Percentiles rank a stretch among this genome's conserved stretches.
These are phyloP conservation scores for Plantago rigida DNA, from an alignment of 305 asterid genomes.

Conservation along the genomic window DNA sequence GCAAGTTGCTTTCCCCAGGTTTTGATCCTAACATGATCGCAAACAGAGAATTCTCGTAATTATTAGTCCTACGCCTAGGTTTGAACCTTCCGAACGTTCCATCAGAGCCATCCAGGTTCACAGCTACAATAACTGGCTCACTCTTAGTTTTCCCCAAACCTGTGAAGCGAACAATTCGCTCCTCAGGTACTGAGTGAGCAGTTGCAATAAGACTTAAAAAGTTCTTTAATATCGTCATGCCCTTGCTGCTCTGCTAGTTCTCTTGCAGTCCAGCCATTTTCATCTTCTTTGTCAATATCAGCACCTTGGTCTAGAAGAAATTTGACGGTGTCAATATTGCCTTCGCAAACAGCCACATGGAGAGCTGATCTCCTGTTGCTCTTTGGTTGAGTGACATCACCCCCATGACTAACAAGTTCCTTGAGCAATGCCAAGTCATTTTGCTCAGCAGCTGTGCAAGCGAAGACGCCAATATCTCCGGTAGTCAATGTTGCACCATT, in stretches of 20 bases:
- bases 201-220: conserved; percentile 45
- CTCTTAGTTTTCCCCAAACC: conserved; percentile 60
- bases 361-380: conserved; percentile 54
- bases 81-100: conserved; percentile 44
- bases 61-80: conserved; percentile 47
- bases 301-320: conserved; percentile 57
- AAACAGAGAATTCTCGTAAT: conserved; percentile 58
- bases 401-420: conserved; percentile 50
- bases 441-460: conserved; percentile 65
- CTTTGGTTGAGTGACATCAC: conserved; percentile 47
- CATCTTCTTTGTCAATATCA: conserved; percentile 38
- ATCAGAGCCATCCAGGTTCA: conserved; percentile 33
- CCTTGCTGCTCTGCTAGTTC: conserved; percentile 79
- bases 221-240: conserved; percentile 60
- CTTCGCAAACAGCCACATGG: conserved; percentile 74
- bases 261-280: conserved; percentile 58
- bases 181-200: conserved; percentile 33
- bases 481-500: conserved; percentile 53
- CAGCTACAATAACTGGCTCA: conserved; percentile 43
- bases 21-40: conserved; percentile 71
- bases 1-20: conserved; percentile 34
- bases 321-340: conserved; percentile 52
- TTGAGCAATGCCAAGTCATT: conserved; percentile 36
- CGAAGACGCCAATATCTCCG: conserved; percentile 56
- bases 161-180: conserved; percentile 49